These are phyloP conservation scores for Prunus fruticosa DNA, from an alignment of 306 rosid genomes.

Conservation along the genomic window DNA sequence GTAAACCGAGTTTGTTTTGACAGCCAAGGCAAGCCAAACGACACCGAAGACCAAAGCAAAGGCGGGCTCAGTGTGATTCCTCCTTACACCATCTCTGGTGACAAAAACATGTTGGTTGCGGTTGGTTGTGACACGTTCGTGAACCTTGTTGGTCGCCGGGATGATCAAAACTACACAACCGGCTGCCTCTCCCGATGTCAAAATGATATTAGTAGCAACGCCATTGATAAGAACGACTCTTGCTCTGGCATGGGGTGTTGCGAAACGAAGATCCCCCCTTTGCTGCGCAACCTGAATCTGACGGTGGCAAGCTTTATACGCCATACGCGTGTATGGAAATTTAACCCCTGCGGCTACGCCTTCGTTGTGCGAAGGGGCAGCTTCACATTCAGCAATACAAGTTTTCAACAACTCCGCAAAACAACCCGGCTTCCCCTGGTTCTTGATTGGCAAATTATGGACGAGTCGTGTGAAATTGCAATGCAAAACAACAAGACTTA, in stretches of 20 bases:
- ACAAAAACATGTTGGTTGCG: too few relatives aligned
- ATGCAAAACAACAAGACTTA: not conserved
- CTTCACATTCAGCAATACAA: not conserved
- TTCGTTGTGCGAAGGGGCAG: not conserved
- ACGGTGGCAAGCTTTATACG: too few relatives aligned
- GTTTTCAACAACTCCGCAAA: not conserved
- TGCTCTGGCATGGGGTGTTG: conserved; percentile 21
- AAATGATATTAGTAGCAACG: too few relatives aligned
- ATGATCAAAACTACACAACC: not conserved
- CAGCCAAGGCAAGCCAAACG: too few relatives aligned
- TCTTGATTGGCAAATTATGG: conserved; percentile 10
- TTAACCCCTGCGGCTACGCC: conserved; percentile 19
- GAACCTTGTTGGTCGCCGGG: not conserved
- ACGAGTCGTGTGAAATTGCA: not conserved
- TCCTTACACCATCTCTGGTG: too few relatives aligned
- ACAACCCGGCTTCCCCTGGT: not conserved
- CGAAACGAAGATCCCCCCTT: not conserved
- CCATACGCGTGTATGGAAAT: not conserved
- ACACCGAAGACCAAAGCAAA: too few relatives aligned
- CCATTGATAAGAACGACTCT: not conserved
- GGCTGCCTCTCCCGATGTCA: not conserved
- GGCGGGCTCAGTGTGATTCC: too few relatives aligned
- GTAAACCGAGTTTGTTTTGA: not conserved
- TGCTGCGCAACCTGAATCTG: not conserved
- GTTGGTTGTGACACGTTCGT: not conserved